Evolutionary conservation across 108 stramenopile genomes (phyloP).

Genomic region (Mayamaea pseudoterrestris): DNA sequence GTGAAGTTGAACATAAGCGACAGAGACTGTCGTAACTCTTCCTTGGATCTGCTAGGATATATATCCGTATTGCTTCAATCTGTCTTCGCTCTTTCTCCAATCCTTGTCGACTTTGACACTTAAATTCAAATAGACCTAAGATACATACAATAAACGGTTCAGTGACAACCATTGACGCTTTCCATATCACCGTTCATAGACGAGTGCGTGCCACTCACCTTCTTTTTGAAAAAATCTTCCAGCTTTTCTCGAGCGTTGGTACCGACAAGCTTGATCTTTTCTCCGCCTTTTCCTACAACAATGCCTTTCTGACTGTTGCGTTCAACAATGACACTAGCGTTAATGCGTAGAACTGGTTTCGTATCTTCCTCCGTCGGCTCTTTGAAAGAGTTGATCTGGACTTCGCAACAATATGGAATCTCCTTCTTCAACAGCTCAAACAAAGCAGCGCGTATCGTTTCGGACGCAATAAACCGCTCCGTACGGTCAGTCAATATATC

Average conservation of each 20-base stretch:
- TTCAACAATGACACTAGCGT: conserved; percentile 75
- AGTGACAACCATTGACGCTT: conserved; percentile 2
- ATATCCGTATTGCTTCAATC: conserved; percentile 80
- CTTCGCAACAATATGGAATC: conserved; percentile 93
- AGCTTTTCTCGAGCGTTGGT: conserved; percentile 66
- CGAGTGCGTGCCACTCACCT: conserved; percentile 4
- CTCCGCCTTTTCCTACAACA: conserved; percentile 84
- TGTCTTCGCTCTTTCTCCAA: conserved; percentile 79
- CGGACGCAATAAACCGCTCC: conserved; percentile 79
- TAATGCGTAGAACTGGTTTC: conserved; percentile 43
- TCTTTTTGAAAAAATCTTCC: conserved; percentile 50
- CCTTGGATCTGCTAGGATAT: conserved; percentile 11
- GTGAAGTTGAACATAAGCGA: too few relatives aligned
- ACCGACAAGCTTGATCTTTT: conserved; percentile 78
- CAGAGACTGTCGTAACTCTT: too few relatives aligned
- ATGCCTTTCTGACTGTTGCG: conserved; percentile 88
- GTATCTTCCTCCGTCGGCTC: conserved; percentile 41
- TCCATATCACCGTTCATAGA: conserved; percentile 1
- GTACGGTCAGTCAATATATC: conserved; percentile 73
- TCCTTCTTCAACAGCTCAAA: conserved; percentile 76
- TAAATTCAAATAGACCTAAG: conserved; percentile 64
- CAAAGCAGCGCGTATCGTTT: conserved; percentile 74
- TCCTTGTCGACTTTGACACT: conserved; percentile 89
- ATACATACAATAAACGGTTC: not conserved
- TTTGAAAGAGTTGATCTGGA: conserved; percentile 71